Conservation (phyloP, 2,329 filamentous ascomycete genomes). For the Polychaeton citri region DNA sequence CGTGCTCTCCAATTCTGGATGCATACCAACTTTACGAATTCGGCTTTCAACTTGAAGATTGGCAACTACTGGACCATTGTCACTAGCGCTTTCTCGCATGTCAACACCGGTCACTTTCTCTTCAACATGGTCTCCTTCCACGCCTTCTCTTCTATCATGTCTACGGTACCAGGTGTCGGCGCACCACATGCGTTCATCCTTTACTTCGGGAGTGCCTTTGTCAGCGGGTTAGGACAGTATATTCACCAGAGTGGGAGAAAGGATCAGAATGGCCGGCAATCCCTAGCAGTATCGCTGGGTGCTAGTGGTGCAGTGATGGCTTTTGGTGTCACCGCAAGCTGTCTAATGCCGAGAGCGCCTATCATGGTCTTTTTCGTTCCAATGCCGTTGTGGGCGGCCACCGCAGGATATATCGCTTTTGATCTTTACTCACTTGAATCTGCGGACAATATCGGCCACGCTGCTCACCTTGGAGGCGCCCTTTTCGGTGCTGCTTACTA, state of each 20-base stretch:
- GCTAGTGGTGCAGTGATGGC: conserved; percentile 31
- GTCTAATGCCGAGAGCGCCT: conserved; percentile 21
- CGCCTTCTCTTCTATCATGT: conserved; percentile 24
- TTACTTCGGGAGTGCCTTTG: conserved; percentile 13
- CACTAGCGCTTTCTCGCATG: conserved; percentile 28
- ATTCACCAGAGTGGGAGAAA: conserved; percentile 5
- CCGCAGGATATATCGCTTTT: conserved; percentile 21
- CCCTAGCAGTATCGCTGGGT: conserved; percentile 16
- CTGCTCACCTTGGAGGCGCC: conserved; percentile 32
- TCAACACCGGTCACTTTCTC: conserved; percentile 21
- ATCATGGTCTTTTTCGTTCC: conserved; percentile 25
- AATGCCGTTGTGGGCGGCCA: conserved; percentile 26
- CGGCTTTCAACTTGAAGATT: conserved; percentile 12
- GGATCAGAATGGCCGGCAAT: background rate
- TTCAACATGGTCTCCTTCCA: conserved; percentile 30
- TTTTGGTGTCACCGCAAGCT: conserved; percentile 25
- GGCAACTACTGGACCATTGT: conserved; percentile 26
- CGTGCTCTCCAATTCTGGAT: conserved; percentile 8
- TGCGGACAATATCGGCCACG: conserved; percentile 23
- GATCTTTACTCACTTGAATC: conserved; percentile 27
- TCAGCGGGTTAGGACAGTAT: conserved; percentile 12
- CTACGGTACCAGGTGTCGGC: conserved; percentile 16
- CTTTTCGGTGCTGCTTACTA: conserved; percentile 25
- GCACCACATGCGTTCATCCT: conserved; percentile 11
- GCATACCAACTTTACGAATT: conserved; percentile 21